Evolutionary conservation across 2,329 filamentous ascomycete genomes (phyloP).

Genomic region (Calonectria montana): DNA sequence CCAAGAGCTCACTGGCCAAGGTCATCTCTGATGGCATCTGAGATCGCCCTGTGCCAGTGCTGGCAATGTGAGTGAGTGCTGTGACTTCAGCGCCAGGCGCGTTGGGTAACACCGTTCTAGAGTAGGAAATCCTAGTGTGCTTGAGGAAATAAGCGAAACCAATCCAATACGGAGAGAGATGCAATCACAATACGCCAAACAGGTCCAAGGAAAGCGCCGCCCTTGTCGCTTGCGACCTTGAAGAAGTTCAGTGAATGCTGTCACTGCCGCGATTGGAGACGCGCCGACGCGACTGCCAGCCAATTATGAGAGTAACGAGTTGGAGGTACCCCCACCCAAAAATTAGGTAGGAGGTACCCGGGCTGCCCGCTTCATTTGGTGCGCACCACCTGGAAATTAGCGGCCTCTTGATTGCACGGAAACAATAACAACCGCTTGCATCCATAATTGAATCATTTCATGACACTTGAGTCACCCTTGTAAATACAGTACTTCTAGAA

Average conservation of each 20-base stretch:
- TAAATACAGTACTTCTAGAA: constrained; percentile 23
- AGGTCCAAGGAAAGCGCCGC: background rate
- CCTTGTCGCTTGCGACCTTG: background rate
- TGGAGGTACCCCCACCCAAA: constrained; percentile 18
- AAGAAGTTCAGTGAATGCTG: background rate
- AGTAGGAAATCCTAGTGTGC: background rate
- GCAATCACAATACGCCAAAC: background rate
- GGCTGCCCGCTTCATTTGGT: background rate
- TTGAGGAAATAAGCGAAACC: no score
- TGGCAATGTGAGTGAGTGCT: background rate
- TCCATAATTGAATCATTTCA: background rate
- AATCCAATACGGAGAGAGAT: no score
- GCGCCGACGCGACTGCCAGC: constrained; percentile 35
- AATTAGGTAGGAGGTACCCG: constrained; percentile 24
- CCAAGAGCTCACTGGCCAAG: background rate
- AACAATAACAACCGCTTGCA: background rate
- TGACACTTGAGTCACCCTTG: background rate
- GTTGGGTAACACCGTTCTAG: background rate
- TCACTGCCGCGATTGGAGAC: constrained; percentile 20
- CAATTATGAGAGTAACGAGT: constrained; percentile 11
- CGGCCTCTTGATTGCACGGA: background rate
- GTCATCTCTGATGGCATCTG: background rate
- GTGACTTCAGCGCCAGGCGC: background rate
- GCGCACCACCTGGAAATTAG: background rate
- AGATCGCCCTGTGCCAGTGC: background rate